Evolutionary conservation across 2,329 filamentous ascomycete species (phyloP), one percentile per base, ranked within the genome.

Genomic region (Mycogone perniciosa): DNA sequence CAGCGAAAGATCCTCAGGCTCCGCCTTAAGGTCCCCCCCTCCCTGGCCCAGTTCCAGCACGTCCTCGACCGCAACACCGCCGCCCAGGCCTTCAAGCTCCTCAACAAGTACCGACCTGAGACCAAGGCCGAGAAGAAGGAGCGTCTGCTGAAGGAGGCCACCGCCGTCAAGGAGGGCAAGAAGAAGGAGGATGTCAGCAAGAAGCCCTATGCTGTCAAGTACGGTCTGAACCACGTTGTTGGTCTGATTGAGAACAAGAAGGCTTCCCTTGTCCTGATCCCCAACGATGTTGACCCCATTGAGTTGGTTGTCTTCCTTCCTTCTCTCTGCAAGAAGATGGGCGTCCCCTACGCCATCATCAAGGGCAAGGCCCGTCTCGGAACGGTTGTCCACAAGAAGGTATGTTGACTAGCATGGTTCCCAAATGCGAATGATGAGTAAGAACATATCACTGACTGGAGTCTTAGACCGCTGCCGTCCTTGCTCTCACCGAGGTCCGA

Each of bases 181-280:
- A 99, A 97, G 88, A 97, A 97, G 88, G 95, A 99, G 84, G 91
- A 96, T 68, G 92, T 95, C 72, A 89, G 84, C 87, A 97, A 97
- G 89, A 99, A 99, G 88, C 93, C 93, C 69, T 99, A 96, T 79
- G 79, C 87, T 62, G 91, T 93, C 83, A 99, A 99, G 86, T 99
- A 96, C 78, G 93, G 93, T 80, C 86, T 99, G 68, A 99, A 99
- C 87, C 93, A 99, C 82, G 93, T 99, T 61, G 90, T 96, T 62
- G 90, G 89, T 62, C 82, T 96, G 65, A 88, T 96, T 67, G 90
- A 96, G 86, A 96, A 96, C 84, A 99, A 99, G 89, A 99, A 99
- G 87, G 92, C 93, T 62, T 85, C 89, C 58, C 84, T 99, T 61
- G 95, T 99, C 71, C 85, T 99, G 65, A 99, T 99, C 73, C 89